These are phyloP conservation scores for Chlamydomonas sp. DNA, from an alignment of 139 green algal genomes.

Conservation along the genomic window DNA sequence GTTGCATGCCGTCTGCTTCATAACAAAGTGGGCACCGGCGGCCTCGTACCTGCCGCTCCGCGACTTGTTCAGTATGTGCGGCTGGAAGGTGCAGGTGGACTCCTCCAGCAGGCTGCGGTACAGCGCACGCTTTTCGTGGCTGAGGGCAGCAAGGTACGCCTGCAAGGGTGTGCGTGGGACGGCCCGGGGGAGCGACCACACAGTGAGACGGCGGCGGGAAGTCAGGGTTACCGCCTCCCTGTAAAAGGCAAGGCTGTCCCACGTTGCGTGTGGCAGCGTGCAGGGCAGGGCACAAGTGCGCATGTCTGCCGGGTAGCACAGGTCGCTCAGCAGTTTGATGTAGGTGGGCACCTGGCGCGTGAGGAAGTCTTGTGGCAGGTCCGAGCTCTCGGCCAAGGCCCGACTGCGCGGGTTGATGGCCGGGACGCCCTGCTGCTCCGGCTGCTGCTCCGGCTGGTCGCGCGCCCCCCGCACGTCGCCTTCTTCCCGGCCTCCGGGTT, in stretches of 20 bases:
- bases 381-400: slow-evolving; percentile 35
- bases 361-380: slow-evolving; percentile 49
- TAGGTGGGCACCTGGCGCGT: slow-evolving; percentile 39
- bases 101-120: slow-evolving; percentile 48
- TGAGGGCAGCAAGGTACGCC: slow-evolving; percentile 42
- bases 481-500: neutral
- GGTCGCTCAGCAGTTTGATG: too few species aligned
- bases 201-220: too few species aligned
- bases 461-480: neutral
- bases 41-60: slow-evolving; percentile 1
- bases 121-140: slow-evolving; percentile 48
- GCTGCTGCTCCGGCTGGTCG: slow-evolving; percentile 7
- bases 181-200: too few species aligned
- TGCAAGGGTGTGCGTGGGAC: neutral
- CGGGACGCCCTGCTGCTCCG: neutral
- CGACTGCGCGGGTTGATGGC: slow-evolving; percentile 51
- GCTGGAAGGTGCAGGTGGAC: slow-evolving; percentile 38
- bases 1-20: too few species aligned
- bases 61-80: slow-evolving; percentile 1
- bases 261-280: too few species aligned
- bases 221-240: too few species aligned
- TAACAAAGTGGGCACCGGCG: too few species aligned
- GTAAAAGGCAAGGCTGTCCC: too few species aligned
- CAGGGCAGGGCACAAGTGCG: too few species aligned
- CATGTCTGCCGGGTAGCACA: too few species aligned